A percentile compares a stretch with the other conserved stretches of the same genome.
Conservation (phyloP, 2,329 filamentous ascomycete genomes). For the Colletotrichum agaves region DNA sequence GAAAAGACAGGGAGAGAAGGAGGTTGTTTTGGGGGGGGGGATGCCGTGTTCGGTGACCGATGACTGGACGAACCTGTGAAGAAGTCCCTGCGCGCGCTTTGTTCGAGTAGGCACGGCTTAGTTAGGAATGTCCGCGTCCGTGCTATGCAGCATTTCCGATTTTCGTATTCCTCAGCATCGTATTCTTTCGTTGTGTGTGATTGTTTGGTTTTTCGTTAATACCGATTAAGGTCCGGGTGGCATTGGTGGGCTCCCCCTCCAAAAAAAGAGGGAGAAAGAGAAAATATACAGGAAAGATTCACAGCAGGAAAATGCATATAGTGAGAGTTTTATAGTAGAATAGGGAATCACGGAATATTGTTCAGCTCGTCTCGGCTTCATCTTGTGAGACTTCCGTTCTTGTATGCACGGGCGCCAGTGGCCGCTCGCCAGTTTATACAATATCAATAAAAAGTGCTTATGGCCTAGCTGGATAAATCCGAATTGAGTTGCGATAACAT, state of each 20-base stretch:
- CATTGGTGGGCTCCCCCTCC: too few relatives aligned
- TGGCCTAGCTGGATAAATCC: neutral
- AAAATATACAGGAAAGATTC: too few relatives aligned
- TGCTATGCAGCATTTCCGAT: neutral
- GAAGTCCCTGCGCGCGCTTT: neutral
- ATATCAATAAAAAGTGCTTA: neutral
- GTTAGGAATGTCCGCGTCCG: neutral
- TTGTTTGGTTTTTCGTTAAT: neutral
- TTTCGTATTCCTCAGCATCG: neutral
- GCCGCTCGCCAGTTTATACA: too few relatives aligned
- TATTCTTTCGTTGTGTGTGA: neutral
- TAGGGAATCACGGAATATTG: neutral
- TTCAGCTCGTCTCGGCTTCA: neutral
- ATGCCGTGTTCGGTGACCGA: constrained; percentile 18
- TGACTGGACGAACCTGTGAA: constrained; percentile 12
- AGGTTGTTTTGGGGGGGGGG: neutral
- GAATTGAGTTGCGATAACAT: neutral
- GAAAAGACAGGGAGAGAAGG: too few relatives aligned
- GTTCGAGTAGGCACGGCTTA: neutral
- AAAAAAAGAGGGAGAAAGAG: too few relatives aligned
- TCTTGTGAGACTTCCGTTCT: too few relatives aligned
- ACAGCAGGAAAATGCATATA: too few relatives aligned
- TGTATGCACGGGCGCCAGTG: too few relatives aligned
- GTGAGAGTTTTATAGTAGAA: too few relatives aligned
- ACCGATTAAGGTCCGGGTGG: too few relatives aligned